Evolutionary conservation across 2,329 filamentous ascomycete species (phyloP).

Genomic region (Simplicillium sp.): DNA sequence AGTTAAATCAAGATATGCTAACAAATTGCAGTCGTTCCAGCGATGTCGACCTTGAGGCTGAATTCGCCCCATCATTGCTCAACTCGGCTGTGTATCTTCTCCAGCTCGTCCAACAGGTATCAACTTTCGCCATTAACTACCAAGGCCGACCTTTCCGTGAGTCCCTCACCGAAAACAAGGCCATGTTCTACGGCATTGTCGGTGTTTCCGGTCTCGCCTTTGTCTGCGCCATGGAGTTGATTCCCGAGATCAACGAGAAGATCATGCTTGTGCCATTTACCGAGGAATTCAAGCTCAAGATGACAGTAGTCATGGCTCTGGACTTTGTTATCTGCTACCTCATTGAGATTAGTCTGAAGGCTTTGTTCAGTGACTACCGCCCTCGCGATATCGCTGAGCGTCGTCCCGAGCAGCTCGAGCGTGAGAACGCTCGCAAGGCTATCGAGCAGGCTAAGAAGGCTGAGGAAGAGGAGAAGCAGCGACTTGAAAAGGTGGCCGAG

Average conservation of each 20-base stretch:
- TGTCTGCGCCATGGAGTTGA: constrained; percentile 86
- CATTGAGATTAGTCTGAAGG: constrained; percentile 81
- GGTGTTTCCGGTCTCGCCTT: constrained; percentile 87
- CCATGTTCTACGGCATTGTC: constrained; percentile 96
- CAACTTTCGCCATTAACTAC: constrained; percentile 98
- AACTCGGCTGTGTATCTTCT: constrained; percentile 96
- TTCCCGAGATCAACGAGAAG: constrained; percentile 90
- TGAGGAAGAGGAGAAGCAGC: constrained; percentile 40
- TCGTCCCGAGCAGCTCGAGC: constrained; percentile 74
- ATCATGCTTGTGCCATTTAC: constrained; percentile 88
- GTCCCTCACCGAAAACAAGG: constrained; percentile 86
- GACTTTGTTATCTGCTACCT: constrained; percentile 83
- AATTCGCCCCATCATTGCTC: constrained; percentile 86
- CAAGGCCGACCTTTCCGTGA: constrained; percentile 97
- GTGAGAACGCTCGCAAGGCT: constrained; percentile 61
- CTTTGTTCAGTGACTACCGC: constrained; percentile 77
- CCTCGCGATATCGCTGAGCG: constrained; percentile 89
- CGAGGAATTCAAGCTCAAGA: constrained; percentile 76
- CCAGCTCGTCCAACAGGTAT: constrained; percentile 97
- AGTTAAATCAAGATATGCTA: constrained; percentile 11
- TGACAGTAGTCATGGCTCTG: constrained; percentile 75
- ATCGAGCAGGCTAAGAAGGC: constrained; percentile 41
- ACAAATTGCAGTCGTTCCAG: constrained; percentile 32
- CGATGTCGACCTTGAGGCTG: constrained; percentile 81
- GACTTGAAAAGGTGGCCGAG: constrained; percentile 45